Base-by-base conservation (phyloP, 2,329 filamentous ascomycete species). In the Pseudogymnoascus sp. region DNA sequence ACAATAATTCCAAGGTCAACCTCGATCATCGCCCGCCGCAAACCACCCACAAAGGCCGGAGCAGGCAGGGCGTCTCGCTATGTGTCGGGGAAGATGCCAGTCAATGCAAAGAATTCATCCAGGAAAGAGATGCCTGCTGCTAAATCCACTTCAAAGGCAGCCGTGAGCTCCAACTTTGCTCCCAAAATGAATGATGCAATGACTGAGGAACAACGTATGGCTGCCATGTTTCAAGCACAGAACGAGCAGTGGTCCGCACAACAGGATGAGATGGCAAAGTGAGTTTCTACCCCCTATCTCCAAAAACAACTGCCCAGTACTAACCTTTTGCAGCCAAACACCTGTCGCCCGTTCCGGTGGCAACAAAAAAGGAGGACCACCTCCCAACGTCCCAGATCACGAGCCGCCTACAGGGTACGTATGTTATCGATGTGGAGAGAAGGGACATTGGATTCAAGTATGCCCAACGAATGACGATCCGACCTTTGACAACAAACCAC, bases 401-500 rank as follows among this genome's bases (percentile, higher is more conserved):
- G 91, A 95, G 53, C 93, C 95, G 2, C 95, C 95, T 1, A 89
- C 90, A 61, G 93, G 93, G 61, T 99, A 99, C 75, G 89, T 97
- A 66, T 99, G 95, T 78, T 96, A 97, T 74, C 89, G 95, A 60
- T 99, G 95, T 76, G 90, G 92, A 66, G 89, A 97, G 75, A 97
- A 97, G 78, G 95, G 93, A n/a, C 95, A 99, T 75, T 99, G 93
- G 93, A 99, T 99, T 66, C 93, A 98, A 78, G 85, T 91, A 61
- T 99, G 95, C 72, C 95, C 95, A 6, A 99, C 93, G n/a, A 99
- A 99, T 75, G 91, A 96, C 74, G 93, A 99, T 69, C 93, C 95
- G 2, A 93, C 92, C 65, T 98, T 93, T 75, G 95, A 99, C 77
- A 93, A 93, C 69, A 89, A 91, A 62, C 91, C 93, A 60, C 88